Conservation (phyloP, 1,139 yeast genomes). For the Suhomyces bribrorum region DNA sequence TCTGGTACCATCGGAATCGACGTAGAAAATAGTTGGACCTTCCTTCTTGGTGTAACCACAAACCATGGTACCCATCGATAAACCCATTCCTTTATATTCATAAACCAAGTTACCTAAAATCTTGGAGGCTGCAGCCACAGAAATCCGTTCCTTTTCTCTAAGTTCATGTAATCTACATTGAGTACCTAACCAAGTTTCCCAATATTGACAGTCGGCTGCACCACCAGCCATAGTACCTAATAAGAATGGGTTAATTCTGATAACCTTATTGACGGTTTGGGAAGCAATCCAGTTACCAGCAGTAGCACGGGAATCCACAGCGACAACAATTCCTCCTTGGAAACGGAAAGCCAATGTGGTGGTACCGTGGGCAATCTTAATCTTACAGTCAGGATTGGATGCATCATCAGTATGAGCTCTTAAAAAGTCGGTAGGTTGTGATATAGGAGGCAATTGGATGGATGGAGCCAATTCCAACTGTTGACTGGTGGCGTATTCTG, state of each 20-base stretch:
- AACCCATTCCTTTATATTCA: slow-evolving; percentile 96
- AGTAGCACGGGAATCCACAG: slow-evolving; percentile 98
- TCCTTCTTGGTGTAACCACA: slow-evolving; percentile 96
- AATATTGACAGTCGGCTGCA: slow-evolving; percentile 98
- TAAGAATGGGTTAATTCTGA: slow-evolving; percentile 91
- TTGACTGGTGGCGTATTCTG: slow-evolving; percentile 24
- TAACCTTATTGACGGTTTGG: slow-evolving; percentile 95
- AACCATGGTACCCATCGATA: slow-evolving; percentile 98
- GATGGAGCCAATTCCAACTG: slow-evolving; percentile 58
- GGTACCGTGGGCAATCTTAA: slow-evolving; percentile 97
- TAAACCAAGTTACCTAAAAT: slow-evolving; percentile 88
- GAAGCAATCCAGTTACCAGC: slow-evolving; percentile 99
- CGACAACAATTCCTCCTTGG: slow-evolving; percentile 93
- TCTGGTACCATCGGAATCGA: slow-evolving; percentile 96
- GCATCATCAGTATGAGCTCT: slow-evolving; percentile 98
- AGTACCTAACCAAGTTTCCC: slow-evolving; percentile 99
- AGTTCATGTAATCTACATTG: slow-evolving; percentile 95
- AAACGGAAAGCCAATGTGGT: slow-evolving; percentile 96
- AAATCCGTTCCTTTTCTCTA: slow-evolving; percentile 89
- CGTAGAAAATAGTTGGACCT: slow-evolving; percentile 94
- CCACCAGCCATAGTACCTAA: slow-evolving; percentile 99
- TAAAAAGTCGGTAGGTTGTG: slow-evolving; percentile 90
- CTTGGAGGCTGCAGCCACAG: slow-evolving; percentile 96
- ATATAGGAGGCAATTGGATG: slow-evolving; percentile 76
- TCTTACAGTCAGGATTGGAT: slow-evolving; percentile 87